A percentile compares a stretch with the other conserved stretches of the same genome.
Evolutionary conservation across 1,284 basidiomycete species (phyloP).

Genomic region (Marasmius tenuissimus): DNA sequence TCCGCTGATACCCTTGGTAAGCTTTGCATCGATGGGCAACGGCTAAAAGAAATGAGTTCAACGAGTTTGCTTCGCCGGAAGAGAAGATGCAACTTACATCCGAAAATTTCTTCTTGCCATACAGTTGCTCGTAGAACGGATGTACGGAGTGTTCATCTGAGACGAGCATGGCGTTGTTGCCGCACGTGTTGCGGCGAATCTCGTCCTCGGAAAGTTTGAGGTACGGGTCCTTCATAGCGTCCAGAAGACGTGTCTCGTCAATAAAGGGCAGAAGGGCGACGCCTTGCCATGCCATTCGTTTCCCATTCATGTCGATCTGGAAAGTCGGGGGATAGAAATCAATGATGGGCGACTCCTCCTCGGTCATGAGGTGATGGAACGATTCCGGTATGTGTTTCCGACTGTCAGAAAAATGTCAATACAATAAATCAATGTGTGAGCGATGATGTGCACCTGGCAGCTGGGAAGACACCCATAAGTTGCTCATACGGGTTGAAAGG

Average conservation of each 20-base stretch:
- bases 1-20: conserved; percentile 83
- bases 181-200: conserved; percentile 81
- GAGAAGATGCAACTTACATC: conserved; percentile 55
- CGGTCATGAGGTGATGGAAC: conserved; percentile 90
- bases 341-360: conserved; percentile 87
- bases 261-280: conserved; percentile 97
- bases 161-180: conserved; percentile 86
- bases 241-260: conserved; percentile 81
- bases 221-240: conserved; percentile 81
- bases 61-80: neutral
- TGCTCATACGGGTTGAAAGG: conserved; percentile 99
- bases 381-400: conserved; percentile 84
- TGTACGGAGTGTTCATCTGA: conserved; percentile 84
- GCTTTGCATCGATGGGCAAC: conserved; percentile 63
- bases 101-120: conserved; percentile 82
- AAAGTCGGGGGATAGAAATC: conserved; percentile 96
- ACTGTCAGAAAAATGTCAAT: conserved; percentile 42
- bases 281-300: conserved; percentile 99
- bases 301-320: conserved; percentile 99
- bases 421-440: conserved; percentile 1
- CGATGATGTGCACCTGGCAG: conserved; percentile 65
- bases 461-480: conserved; percentile 97
- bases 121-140: conserved; percentile 84
- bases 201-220: conserved; percentile 81
- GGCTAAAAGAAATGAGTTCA: conserved; percentile 43